phyloP scores from a whole-genome alignment of 2,329 filamentous ascomycete genomes.

The Trichoderma sp. region DNA sequence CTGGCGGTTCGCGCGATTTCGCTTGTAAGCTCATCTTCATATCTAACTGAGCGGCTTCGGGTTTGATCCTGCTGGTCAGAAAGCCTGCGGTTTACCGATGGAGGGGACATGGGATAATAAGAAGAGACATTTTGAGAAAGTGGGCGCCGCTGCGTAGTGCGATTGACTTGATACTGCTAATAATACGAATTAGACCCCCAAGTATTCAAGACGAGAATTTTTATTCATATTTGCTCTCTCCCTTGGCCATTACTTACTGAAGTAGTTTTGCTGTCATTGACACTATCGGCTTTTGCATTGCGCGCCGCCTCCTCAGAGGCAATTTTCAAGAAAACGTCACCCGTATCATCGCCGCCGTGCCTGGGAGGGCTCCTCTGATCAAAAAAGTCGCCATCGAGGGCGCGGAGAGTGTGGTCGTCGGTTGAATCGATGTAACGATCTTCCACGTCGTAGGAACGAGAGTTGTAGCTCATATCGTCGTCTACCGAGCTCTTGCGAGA shows the following conservation, averaged over 20 bases:
- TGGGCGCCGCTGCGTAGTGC: constrained; percentile 49
- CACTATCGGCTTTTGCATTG: constrained; percentile 36
- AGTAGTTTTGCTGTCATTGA: constrained; percentile 36
- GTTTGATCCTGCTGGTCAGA: constrained; percentile 55
- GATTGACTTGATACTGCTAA: constrained; percentile 47
- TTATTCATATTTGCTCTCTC: too few species aligned
- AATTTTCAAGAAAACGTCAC: constrained; percentile 58
- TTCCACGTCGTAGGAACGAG: constrained; percentile 43
- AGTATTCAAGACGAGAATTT: background rate
- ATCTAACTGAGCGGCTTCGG: constrained; percentile 29
- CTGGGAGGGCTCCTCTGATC: constrained; percentile 29
- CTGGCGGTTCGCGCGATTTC: constrained; percentile 42
- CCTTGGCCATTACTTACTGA: constrained; percentile 19
- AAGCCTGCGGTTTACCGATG: constrained; percentile 50
- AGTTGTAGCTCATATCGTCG: constrained; percentile 53
- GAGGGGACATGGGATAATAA: constrained; percentile 49
- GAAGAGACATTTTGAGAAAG: constrained; percentile 51
- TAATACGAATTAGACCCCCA: background rate
- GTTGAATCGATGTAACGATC: constrained; percentile 44
- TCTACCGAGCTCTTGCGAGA: constrained; percentile 52
- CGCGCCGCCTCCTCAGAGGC: constrained; percentile 51
- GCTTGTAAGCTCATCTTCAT: constrained; percentile 44
- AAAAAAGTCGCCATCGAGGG: constrained; percentile 44
- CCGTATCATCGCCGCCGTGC: constrained; percentile 49
- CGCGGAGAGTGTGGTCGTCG: constrained; percentile 50